Base-by-base conservation (phyloP, 768 basidiomycete species). In the Lentinula guzmanii region DNA sequence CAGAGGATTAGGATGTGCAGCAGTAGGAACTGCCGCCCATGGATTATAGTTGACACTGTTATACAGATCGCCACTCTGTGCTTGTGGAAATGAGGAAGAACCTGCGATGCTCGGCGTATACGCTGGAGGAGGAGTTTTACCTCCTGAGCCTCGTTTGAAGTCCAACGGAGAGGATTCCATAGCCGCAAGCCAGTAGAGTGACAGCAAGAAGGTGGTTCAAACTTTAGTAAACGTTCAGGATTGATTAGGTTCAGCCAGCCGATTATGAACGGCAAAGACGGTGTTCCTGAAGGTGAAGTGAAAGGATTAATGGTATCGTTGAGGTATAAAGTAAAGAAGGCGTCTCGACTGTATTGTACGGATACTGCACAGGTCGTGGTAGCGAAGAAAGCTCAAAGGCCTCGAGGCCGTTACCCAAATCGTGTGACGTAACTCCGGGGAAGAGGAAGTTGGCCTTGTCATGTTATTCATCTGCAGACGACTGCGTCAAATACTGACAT, bases 21-120 rank as follows among this genome's bases (percentile, higher is more conserved):
- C 13, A 37, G 58, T 59, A 16, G 58, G 58, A 5, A 59, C 46
- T 15, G 41, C 11, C 15, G 58, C 58, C 58, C 58, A 59, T 18
- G 58, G 58, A 28, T 59, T 59, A n/a, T 59, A 59, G 33, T 59
- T 59, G 58, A 59, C 45, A 51, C 42, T 59, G 33, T 18, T 50
- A 33, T 43, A 58, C n/a, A 45, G 45, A 35, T 48, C 45, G 37
- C 45, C 43, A 35, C 15, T 39, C 9, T 4, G 33, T 18, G 35
- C 34, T 33, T 54, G 53, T 5, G 55, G 4, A 5, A 37, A 56
- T 24, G 41, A 41, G 8, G 58, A 59, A 50, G 58, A 28, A n/a
- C 45, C 48, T n/a, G 48, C 28, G 18, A 50, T 5, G 18, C 8
- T 46, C 33, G 58, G 33, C 33, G 58, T 59, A 39, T 59, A 59